Percentiles rank a stretch among this genome's conserved stretches.
Conservation (phyloP, 371 early-diverging fungal species). For the Conidiobolus incongruus region DNA sequence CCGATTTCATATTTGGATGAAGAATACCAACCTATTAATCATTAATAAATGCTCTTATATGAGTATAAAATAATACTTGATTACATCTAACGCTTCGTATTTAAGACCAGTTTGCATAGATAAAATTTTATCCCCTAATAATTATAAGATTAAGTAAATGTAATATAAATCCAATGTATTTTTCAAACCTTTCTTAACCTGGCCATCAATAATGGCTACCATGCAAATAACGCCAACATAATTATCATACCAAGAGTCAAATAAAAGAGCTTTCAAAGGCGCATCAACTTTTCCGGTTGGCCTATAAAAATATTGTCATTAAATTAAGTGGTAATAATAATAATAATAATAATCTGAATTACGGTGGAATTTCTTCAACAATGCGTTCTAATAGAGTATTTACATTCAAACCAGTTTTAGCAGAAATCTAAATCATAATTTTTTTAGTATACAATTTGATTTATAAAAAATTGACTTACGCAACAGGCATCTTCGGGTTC, state of each 20-base stretch:
- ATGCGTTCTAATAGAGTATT: conserved; percentile 47
- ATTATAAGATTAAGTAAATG: background rate
- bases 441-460: background rate
- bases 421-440: conserved; percentile 38
- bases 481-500: conserved; percentile 23
- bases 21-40: conserved; percentile 60
- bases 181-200: conserved; percentile 34
- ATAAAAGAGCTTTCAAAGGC: conserved; percentile 66
- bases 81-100: conserved; percentile 66
- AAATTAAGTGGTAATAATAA: background rate
- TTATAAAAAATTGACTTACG: conserved; percentile 5
- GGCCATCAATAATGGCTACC: conserved; percentile 71
- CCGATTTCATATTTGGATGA: conserved; percentile 68
- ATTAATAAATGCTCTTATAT: background rate
- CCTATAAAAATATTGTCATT: conserved; percentile 8
- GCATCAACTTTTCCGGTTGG: conserved; percentile 28
- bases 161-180: background rate
- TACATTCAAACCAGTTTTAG: conserved; percentile 70
- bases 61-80: background rate
- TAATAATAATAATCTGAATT: too few relatives aligned
- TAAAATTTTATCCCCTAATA: conserved; percentile 53
- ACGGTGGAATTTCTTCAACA: conserved; percentile 58
- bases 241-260: conserved; percentile 92
- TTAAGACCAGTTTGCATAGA: conserved; percentile 45
- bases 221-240: conserved; percentile 90